Evolutionary conservation across 1,284 basidiomycete species (phyloP), one percentile per base, ranked within the genome.

Genomic region (Exsudoporus floridanus): DNA sequence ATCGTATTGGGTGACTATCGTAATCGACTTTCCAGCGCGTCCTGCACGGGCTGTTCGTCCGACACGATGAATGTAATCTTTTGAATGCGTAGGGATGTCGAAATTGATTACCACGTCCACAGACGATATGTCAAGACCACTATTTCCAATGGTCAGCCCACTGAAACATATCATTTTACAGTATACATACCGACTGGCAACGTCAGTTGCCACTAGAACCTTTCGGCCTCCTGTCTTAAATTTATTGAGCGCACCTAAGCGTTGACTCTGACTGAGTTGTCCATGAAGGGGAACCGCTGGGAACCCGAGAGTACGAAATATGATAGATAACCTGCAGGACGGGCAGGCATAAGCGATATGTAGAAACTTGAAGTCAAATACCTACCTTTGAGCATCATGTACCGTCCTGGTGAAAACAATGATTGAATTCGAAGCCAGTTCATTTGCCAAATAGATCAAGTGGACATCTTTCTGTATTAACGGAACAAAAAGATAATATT

Each of bases 1-100:
- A 64, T 99, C 96, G 71, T 99, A 99, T 73, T 99, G 97, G 2
- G 96, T 95, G 12, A 98, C 94, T 21, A 99, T 80, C 12, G 97
- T 98, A 61, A 99, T 91, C 1, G 92, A 89, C 74, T 98, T 98
- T 38, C 97, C 97, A 2, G 92, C 86, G 38, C 97, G 84, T 14
- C 97, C 97, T 0, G 97, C 97, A 69, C 97, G 88, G 3, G 97
- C 97, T 30, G 97, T 99, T 58, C 97, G 86, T 33, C 97, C 97
- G 18, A 99, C 97, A 52, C 97, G 86, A 70, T 99, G 97, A 52
- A 99, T 98, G 71, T 99, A 99, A 72, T 99, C 97, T 76, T 99
- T 99, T 27, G 95, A 98, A 71, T 99, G 93, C 7, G 94, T 93
- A 1, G 97, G 97, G 57, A 98, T 91, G 71, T 99, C 96, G 70